Base-by-base conservation (phyloP, 345 rosid species). In the Ceriops decandra region DNA sequence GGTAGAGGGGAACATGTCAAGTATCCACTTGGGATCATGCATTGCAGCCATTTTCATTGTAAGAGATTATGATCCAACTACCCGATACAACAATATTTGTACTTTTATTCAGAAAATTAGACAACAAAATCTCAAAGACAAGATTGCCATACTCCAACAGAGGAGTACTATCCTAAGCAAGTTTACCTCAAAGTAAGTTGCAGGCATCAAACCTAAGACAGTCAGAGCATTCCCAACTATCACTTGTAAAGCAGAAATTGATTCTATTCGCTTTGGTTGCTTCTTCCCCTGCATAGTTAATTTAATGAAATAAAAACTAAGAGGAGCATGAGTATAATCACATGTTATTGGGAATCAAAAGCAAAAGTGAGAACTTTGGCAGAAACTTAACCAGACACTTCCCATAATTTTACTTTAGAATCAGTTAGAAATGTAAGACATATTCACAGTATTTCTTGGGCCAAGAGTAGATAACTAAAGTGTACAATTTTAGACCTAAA, bases 191-290 rank as follows among this genome's bases (percentile, higher is more conserved):
- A 76, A 68, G 79, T 91, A 93, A 77, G 91, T 81, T 33, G 84
- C 57, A 2, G 91, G 93, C 90, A 89, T 85, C 76, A 93, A 77
- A 66, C 98, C 98, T 68, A 89, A 67, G 60, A 91, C 76, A 47
- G 62, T 62, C 24, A 91, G 81, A 68, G 82, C 85, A 47, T 85
- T 82, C 80, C 92, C 80, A 56, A 89, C 82, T 69, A 79, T 76
- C 76, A 81, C 77, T 76, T 85, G 91, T 47, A 95, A 78, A 75
- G 88, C 95, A 32, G 80, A 75, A 22, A 91, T 85, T 36, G 95
- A 95, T 64, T 88, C 97, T 68, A 84, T 73, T 31, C 95, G 79
- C 76, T 70, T 75, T 65, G 69, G 67, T 74, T 91, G 93, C 79
- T 86, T 89, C 86, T 85, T 90, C 60, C 97, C 98, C 98, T 89